Base-by-base conservation (phyloP, 768 basidiomycete species). In the Russula dissimulans region DNA sequence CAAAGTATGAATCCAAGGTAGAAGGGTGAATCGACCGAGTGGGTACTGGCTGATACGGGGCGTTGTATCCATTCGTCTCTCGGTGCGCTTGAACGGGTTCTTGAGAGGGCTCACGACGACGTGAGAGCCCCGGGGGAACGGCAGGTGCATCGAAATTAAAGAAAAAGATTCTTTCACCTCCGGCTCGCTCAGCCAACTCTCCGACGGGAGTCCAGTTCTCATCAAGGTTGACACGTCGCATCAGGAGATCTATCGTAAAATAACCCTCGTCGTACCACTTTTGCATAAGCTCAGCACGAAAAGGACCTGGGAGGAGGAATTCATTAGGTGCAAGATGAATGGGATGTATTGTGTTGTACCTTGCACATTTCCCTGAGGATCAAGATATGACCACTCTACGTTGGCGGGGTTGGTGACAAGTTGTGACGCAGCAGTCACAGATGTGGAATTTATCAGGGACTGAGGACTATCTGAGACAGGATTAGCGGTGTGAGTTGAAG, bases 201-300 rank as follows among this genome's bases (percentile, higher is more conserved):
- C 78, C 81, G 8, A 91, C 82, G 50, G 85, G 75, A 53, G 75
- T 79, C 86, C 86, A 91, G 12, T 84, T 80, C 12, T 68, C 67
- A 69, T 91, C 89, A 54, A 87, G 64, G 62, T 81, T 78, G n/a
- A 81, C 82, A 48, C 93, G 84, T 69, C 87, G 91, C 83, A 95
- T 86, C 38, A 89, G 83, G 29, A 97, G 79, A 63, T 91, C 86
- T 31, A 84, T 76, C 9, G 82, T 76, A 68, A 97, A 97, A 73
- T 95, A 97, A 15, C 90, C 89, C 67, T 88, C 89, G 53, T 91
- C 84, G 69, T 85, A 86, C 94, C 94, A 97, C 68, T 90, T 90
- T 75, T 95, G 93, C 94, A 97, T 95, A 56, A 88, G 66, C 62
- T 87, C 83, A 31, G 91, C 91, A 47, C 80, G 80, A 78, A 95